A percentile compares a stretch with the other conserved stretches of the same genome.
Evolutionary conservation across 2,329 filamentous ascomycete genomes (phyloP).

Genomic region (Elsinoe ampelina): DNA sequence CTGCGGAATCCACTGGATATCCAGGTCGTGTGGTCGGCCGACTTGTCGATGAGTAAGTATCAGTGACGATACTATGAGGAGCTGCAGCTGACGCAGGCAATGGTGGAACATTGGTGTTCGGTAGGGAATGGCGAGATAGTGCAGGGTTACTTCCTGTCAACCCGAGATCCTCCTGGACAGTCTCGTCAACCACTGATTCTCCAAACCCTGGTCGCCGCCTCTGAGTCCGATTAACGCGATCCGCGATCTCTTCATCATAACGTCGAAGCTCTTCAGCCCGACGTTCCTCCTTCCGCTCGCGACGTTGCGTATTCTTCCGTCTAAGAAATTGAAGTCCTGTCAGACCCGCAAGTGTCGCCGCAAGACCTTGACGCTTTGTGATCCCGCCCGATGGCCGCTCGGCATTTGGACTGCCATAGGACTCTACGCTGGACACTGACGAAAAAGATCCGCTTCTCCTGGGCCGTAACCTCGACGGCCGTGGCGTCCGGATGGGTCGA

Average conservation of each 20-base stretch:
- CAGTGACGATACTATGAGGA: conserved; percentile 15
- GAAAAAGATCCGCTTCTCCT: conserved; percentile 16
- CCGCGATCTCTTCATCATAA: conserved; percentile 37
- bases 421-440: conserved; percentile 16
- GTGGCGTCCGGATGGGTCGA: neutral
- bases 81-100: conserved; percentile 26
- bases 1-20: conserved; percentile 20
- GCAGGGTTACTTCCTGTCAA: conserved; percentile 37
- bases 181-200: conserved; percentile 4
- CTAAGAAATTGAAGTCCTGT: conserved; percentile 33
- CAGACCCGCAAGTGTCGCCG: conserved; percentile 40
- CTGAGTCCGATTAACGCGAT: conserved; percentile 24
- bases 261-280: conserved; percentile 47
- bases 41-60: neutral
- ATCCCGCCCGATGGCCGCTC: conserved; percentile 17
- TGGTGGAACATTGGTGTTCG: conserved; percentile 24
- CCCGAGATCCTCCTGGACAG: conserved; percentile 26
- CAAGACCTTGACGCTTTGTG: conserved; percentile 28
- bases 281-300: conserved; percentile 50
- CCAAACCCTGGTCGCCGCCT: conserved; percentile 4
- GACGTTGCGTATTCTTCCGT: conserved; percentile 41
- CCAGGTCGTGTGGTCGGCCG: conserved; percentile 8
- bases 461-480: conserved; percentile 9
- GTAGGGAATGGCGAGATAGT: conserved; percentile 30
- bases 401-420: conserved; percentile 13